Base-by-base conservation (phyloP, 305 asterid species). In the Euphrasia arctica region DNA sequence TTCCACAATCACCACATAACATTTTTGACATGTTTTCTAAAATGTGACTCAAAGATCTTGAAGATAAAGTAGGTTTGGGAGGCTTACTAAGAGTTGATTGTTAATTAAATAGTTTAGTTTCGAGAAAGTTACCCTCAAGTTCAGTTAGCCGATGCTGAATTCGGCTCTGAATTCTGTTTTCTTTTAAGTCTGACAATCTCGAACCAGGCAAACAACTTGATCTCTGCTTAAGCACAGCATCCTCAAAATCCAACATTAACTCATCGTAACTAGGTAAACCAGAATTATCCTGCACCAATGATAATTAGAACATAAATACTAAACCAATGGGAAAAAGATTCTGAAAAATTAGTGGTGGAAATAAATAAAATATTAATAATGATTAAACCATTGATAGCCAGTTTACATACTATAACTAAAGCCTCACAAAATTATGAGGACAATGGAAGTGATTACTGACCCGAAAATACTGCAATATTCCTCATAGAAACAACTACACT, bases 241-340 rank as follows among this genome's bases (percentile, higher is more conserved):
- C 94, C 80, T 88, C 97, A 41, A 94, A 87, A 78, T 91, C 97
- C 57, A 83, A 79, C 95, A 94, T 94, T 76, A 94, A 72, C 70
- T 94, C 95, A 60, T 85, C 80, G 47, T 87, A 86, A 76, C 83
- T 86, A 58, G 90, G 78, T 71, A 72, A 64, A 39, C 71, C 83
- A 50, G 62, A 59, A 72, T 75, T 71, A 58, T 75, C 87, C 97
- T 92, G 85, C 65, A 54, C 67, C 83, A 69, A 52, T 9, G 52
- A 13, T 70, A 8, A 55, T 49, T 43, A 66, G 60, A 65, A 29
- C 67, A 66, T 50, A 12, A 56, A 43, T 22, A 51, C 31, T 14
- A 27, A 52, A 52, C 32, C 58, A 52, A 32, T 51, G 27, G 11
- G 2, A 51, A 14, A 4, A 51, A 1, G 36, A 12, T 52, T 52